Evolutionary conservation across 1,284 basidiomycete genomes (phyloP), one percentile per base, ranked within the genome.

Genomic region (Cryptococcus deneoformans): DNA sequence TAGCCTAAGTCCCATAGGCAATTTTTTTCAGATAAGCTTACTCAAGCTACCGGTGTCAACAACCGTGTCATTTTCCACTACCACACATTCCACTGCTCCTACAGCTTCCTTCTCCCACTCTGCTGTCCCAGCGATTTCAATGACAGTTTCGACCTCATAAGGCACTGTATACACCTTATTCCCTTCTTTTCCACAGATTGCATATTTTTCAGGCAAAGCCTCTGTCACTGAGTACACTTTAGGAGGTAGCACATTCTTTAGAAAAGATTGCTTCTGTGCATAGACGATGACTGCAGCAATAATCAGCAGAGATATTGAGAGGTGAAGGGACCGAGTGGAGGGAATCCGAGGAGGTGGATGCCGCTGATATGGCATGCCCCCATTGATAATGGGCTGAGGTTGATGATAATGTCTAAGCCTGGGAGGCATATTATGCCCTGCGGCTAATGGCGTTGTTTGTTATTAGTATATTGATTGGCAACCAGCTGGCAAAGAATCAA

Each of bases 21-120:
- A 12, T 34, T 35, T 24, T 10, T 11, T 10, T 44, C 10, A 20
- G 20, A 43, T 3, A 29, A 46, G 50, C 70, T 64, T 60, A 86
- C 87, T 81, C 43, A 83, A 72, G 46, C 78, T 76, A 0, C 88
- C 89, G 5, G 81, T 76, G 42, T 82, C 82, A n/a, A 79, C 60
- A 29, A 92, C 84, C 34, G 72, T 74, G 46, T 82, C 80, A 29
- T 81, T 81, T 53, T 77, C 76, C 5, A 92, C 82, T n/a, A 85
- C 80, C 5, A 92, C 79, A 64, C 90, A 92, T 64, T 88, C 82
- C 2, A 82, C 86, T 3, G 57, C 63, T 6, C 73, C 72, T 38
- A 67, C 89, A 91, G 65, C 88, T 82, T 7, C 83, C 85, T 8
- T 60, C 62, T 35, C 69, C 80, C 5, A 92, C 79, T 63, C 90